Evolutionary conservation across 2,329 filamentous ascomycete species (phyloP).

Genomic region (Torrubiella hemipterigena): DNA sequence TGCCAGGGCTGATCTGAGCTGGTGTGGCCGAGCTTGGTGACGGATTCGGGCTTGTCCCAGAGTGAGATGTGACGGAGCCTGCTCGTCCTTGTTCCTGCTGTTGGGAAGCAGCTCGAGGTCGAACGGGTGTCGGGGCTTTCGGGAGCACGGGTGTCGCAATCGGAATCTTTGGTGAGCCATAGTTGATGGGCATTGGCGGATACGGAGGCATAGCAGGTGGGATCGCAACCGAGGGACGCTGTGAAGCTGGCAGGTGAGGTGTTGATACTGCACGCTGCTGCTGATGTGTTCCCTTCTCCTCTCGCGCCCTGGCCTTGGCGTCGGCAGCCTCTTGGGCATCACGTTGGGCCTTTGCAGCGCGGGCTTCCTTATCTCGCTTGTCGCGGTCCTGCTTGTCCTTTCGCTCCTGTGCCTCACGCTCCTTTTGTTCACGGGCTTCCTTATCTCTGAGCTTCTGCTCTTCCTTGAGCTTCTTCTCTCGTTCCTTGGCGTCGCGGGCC

Average conservation of each 20-base stretch:
- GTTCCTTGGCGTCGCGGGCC: conserved; percentile 44
- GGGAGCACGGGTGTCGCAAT: conserved; percentile 71
- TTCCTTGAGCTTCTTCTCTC: conserved; percentile 76
- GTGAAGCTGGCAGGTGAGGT: too few relatives aligned
- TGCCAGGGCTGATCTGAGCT: conserved; percentile 51
- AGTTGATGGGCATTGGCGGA: conserved; percentile 40
- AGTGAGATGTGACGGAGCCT: conserved; percentile 59
- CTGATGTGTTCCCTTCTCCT: conserved; percentile 33
- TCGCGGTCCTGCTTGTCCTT: conserved; percentile 49
- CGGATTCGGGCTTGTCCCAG: conserved; percentile 42
- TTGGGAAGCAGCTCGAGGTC: conserved; percentile 65
- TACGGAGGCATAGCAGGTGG: conserved; percentile 46
- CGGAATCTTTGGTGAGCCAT: conserved; percentile 68
- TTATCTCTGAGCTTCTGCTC: conserved; percentile 72
- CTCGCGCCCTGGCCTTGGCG: conserved; percentile 53
- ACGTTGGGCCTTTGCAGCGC: conserved; percentile 44
- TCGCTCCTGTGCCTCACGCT: conserved; percentile 56
- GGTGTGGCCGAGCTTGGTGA: conserved; percentile 52
- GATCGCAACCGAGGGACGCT: conserved; percentile 24
- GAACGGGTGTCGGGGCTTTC: conserved; percentile 71
- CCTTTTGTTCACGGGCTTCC: conserved; percentile 58
- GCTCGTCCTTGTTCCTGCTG: conserved; percentile 63
- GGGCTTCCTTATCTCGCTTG: conserved; percentile 48
- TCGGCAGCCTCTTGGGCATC: conserved; percentile 40
- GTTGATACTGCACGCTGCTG: conserved; percentile 13